Conservation (phyloP, 1,284 basidiomycete species). For the Sphagnurus paluster region DNA sequence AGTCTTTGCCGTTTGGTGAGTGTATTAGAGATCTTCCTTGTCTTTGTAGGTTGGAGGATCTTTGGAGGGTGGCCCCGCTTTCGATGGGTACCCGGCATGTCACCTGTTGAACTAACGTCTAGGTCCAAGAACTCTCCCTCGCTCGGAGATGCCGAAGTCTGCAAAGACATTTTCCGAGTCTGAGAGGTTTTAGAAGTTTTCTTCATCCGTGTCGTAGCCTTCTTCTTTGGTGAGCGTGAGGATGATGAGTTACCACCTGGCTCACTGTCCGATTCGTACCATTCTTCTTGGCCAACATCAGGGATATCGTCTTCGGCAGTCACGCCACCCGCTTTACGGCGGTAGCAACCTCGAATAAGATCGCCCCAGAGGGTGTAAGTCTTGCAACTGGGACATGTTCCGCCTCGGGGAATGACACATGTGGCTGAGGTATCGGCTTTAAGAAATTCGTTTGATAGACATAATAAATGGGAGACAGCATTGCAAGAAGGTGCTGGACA, state of each 20-base stretch:
- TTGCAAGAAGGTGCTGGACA: conserved; percentile 51
- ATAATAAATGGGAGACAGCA: conserved; percentile 65
- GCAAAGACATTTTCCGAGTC: neutral
- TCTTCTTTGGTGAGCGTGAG: conserved; percentile 14
- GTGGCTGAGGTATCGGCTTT: conserved; percentile 23
- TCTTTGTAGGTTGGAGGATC: conserved; percentile 1
- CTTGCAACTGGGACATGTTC: conserved; percentile 57
- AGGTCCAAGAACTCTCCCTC: conserved; percentile 35
- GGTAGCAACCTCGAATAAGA: conserved; percentile 67
- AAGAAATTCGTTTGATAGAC: conserved; percentile 66
- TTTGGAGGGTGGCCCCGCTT: conserved; percentile 21
- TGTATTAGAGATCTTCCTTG: neutral
- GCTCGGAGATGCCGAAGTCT: conserved; percentile 6
- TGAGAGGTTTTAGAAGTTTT: conserved; percentile 3
- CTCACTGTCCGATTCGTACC: conserved; percentile 29
- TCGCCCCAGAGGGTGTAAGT: conserved; percentile 71
- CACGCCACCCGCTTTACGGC: conserved; percentile 44
- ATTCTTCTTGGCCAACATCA: conserved; percentile 24
- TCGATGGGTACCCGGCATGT: conserved; percentile 15
- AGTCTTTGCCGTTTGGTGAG: no score
- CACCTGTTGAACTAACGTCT: conserved; percentile 24
- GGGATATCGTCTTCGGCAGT: conserved; percentile 28
- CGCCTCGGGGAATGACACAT: conserved; percentile 63
- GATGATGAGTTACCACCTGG: no score
- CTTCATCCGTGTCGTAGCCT: conserved; percentile 6